Percentiles rank a stretch among this genome's conserved stretches.
These are phyloP conservation scores for Calophaca sinica DNA, from an alignment of 306 rosid genomes.

Conservation along the genomic window DNA sequence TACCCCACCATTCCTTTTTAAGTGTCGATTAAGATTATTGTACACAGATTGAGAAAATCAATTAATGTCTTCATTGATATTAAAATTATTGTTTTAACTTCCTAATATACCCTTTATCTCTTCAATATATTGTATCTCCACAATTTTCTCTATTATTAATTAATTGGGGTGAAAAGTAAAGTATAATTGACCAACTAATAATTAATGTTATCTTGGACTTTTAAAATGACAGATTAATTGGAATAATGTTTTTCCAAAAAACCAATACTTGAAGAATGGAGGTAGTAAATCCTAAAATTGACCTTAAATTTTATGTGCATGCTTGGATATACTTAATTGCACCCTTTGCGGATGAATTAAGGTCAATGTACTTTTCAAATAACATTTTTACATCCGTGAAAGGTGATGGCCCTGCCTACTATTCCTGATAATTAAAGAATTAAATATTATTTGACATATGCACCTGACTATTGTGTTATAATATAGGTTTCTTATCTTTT, in stretches of 20 bases:
- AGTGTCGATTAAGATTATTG: background rate
- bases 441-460: constrained; percentile 19
- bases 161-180: background rate
- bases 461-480: background rate
- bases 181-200: background rate
- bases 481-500: constrained; percentile 2
- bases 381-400: background rate
- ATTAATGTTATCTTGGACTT: background rate
- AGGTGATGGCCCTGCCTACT: constrained; percentile 10
- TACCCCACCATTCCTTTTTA: background rate
- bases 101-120: background rate
- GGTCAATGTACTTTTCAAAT: constrained; percentile 14
- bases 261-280: background rate
- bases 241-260: background rate
- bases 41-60: background rate
- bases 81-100: background rate
- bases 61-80: background rate
- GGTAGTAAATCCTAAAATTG: background rate
- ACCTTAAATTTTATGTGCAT: background rate
- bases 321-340: background rate
- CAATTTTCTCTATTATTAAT: background rate
- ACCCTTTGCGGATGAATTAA: background rate
- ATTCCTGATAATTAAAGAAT: background rate
- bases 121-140: background rate
- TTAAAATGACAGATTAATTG: background rate